Base-by-base conservation (phyloP, 2,329 filamentous ascomycete genomes). In the Monosporascus sp. region DNA sequence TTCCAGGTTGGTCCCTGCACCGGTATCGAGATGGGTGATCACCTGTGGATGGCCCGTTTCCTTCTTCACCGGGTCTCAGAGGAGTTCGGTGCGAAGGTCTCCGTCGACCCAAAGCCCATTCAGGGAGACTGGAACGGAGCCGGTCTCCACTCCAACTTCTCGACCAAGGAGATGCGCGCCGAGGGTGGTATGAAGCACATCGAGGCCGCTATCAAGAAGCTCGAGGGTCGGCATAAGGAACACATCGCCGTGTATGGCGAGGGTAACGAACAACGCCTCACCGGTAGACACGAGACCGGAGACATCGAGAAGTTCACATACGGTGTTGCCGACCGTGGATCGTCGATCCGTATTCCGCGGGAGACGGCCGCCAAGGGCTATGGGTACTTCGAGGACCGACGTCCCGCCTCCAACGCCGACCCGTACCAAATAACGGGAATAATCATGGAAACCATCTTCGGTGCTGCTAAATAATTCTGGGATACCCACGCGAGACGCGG, bases 131-230 rank as follows among this genome's bases (percentile, higher is more conserved):
- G 94, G 93, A 97, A 97, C 80, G 94, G 93, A 68, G 90, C 90
- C 55, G 68, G 68, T 56, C 84, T 90, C 50, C 87, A 90, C 80
- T 85, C 79, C 81, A 93, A 97, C 84, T 94, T 97, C 72, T 96
- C 90, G 47, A 93, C 89, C 66, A 83, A 87, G 72, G 84, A 87
- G 65, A 99, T 94, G 83, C 90, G 94, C 67, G 80, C 79, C 52
- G 90, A 96, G 61, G 92, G 92, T 65, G 94, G 94, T 70, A 94
- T 97, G 87, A 95, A 96, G 85, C 75, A 83, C 74, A 99, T 99
- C 61, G 92, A 97, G 74, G 82, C 82, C 49, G 85, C 85, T 51
- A 87, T 92, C 76, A 88, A 90, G 84, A 91, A 90, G 76, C 84
- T 92, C 18, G 88, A 89, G 74, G 80, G 79, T 58, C 86, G 88